phyloP scores from a whole-genome alignment of 2,329 filamentous ascomycete species.

The Beauveria bassiana region DNA sequence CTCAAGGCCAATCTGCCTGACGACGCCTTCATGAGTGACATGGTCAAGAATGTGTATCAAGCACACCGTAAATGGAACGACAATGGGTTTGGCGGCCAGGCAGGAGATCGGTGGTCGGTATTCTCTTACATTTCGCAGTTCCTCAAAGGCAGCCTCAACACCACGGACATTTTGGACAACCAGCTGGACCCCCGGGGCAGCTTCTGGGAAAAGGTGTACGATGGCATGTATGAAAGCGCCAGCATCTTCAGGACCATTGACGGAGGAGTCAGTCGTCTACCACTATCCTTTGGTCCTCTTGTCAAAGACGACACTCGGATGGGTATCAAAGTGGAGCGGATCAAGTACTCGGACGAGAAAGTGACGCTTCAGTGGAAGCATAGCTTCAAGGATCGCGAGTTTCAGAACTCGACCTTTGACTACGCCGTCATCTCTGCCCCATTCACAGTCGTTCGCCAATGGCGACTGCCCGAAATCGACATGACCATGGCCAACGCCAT shows the following conservation, averaged over 20 bases:
- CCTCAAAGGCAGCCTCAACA: conserved; percentile 44
- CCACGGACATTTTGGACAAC: conserved; percentile 36
- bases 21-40: conserved; percentile 26
- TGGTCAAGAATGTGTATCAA: conserved; percentile 36
- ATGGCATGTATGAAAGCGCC: conserved; percentile 9
- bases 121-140: conserved; percentile 54
- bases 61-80: conserved; percentile 33
- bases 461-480: conserved; percentile 44
- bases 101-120: conserved; percentile 58
- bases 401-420: conserved; percentile 49
- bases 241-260: conserved; percentile 57
- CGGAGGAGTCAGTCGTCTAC: conserved; percentile 46
- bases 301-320: conserved; percentile 50
- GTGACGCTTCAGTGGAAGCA: conserved; percentile 52
- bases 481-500: conserved; percentile 40
- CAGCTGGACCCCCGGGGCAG: conserved; percentile 28
- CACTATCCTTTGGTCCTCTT: conserved; percentile 53
- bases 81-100: conserved; percentile 31
- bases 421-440: conserved; percentile 60
- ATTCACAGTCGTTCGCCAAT: conserved; percentile 56
- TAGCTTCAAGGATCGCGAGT: conserved; percentile 28
- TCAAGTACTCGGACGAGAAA: conserved; percentile 45
- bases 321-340: conserved; percentile 47
- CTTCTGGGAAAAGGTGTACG: conserved; percentile 37
- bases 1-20: conserved; percentile 28